A percentile compares a stretch with the other conserved stretches of the same genome.
Conservation (phyloP, 108 stramenopile species). For the Craspedostauros australis region DNA sequence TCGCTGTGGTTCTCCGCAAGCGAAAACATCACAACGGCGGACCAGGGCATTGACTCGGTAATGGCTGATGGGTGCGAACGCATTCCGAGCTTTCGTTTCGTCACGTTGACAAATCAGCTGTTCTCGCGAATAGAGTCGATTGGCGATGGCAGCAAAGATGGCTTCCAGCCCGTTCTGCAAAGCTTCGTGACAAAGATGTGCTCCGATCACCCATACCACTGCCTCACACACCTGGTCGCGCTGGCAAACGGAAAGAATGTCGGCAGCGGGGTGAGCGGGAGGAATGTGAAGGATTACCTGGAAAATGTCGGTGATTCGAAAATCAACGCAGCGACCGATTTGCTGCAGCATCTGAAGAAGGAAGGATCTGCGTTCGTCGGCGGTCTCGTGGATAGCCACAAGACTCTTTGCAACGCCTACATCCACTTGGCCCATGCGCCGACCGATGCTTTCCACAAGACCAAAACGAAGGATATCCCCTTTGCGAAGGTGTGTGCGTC, state of each 20-base stretch:
- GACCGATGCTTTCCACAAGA: conserved; percentile 31
- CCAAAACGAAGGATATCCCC: conserved; percentile 30
- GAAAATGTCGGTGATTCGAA: conserved; percentile 52
- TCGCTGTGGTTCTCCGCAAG: conserved; percentile 69
- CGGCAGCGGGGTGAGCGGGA: conserved; percentile 38
- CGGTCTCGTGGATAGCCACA: conserved; percentile 51
- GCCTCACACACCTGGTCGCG: conserved; percentile 71
- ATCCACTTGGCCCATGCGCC: conserved; percentile 49
- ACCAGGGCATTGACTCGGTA: conserved; percentile 2
- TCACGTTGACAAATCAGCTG: conserved; percentile 81
- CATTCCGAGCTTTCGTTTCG: conserved; percentile 69
- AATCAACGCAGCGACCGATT: conserved; percentile 45
- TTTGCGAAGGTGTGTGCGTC: conserved; percentile 16
- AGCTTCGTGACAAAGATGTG: conserved; percentile 62
- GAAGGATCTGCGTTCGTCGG: conserved; percentile 29
- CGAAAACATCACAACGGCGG: conserved; percentile 9
- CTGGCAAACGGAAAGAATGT: conserved; percentile 65
- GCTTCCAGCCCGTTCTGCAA: conserved; percentile 58
- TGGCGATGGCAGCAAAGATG: conserved; percentile 1
- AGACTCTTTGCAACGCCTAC: conserved; percentile 51
- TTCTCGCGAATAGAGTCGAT: conserved; percentile 67
- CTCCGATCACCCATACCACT: conserved; percentile 82
- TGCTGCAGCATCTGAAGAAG: conserved; percentile 37
- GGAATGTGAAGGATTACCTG: conserved; percentile 31
- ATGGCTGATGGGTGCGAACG: conserved; percentile 15